Evolutionary conservation across 2,329 filamentous ascomycete species (phyloP).

Genomic region (Alternaria postmessia): DNA sequence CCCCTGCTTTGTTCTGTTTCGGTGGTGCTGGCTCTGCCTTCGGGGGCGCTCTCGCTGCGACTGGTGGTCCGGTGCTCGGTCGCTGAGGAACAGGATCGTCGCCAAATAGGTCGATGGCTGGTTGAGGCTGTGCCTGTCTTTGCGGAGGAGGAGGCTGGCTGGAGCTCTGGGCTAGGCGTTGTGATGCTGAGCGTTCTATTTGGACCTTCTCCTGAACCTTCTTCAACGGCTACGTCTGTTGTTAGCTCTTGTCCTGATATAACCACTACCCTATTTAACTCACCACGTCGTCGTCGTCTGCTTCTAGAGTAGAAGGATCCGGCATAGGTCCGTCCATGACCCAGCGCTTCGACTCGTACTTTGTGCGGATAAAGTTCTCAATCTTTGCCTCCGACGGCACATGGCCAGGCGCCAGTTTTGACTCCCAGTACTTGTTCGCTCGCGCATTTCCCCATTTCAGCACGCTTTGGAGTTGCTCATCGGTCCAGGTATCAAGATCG

Average conservation of each 20-base stretch:
- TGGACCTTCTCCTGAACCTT: constrained; percentile 76
- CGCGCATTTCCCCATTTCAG: constrained; percentile 94
- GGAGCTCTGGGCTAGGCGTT: constrained; percentile 55
- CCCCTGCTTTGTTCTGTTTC: constrained; percentile 73
- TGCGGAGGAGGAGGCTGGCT: constrained; percentile 40
- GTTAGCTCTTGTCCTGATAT: constrained; percentile 19
- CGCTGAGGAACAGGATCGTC: constrained; percentile 73
- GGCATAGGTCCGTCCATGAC: constrained; percentile 98
- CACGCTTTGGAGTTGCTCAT: constrained; percentile 94
- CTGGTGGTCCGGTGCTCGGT: constrained; percentile 75
- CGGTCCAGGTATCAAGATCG: constrained; percentile 97
- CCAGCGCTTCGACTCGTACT: constrained; percentile 99
- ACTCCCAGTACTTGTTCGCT: constrained; percentile 98
- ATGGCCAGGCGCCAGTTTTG: constrained; percentile 89
- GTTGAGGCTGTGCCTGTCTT: constrained; percentile 45
- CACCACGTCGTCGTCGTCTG: constrained; percentile 80
- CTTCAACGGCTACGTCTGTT: constrained; percentile 63
- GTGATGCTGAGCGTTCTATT: constrained; percentile 66
- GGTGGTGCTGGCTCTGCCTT: constrained; percentile 69
- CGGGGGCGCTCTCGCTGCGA: constrained; percentile 62
- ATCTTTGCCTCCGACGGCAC: constrained; percentile 97
- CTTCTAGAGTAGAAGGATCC: constrained; percentile 86
- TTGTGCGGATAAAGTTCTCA: constrained; percentile 99
- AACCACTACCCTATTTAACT: constrained; percentile 55
- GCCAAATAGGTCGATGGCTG: constrained; percentile 78